Evolutionary conservation across 352 stramenopile species (phyloP), one percentile per base, ranked within the genome.

Genomic region (Saprolegnia diclina): DNA sequence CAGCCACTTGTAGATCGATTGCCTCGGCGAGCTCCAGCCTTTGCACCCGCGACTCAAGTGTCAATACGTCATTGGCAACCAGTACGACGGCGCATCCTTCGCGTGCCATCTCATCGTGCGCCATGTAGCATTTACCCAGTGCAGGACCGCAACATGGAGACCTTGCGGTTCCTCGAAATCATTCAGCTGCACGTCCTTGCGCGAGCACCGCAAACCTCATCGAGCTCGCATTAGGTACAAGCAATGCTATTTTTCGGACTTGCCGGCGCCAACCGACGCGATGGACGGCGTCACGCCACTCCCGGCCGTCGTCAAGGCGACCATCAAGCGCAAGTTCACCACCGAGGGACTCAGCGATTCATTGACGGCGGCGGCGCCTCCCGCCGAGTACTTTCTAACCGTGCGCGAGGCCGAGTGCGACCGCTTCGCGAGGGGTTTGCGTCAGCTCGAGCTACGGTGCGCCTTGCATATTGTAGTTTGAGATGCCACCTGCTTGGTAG

Each of bases 111-210:
- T 18, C 35, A 14, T 59, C 35, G n/a, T 21, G 0, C 26, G 9
- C 35, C 18, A 22, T 40, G 45, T 61, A 69, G 63, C 50, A 63
- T 69, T 50, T 42, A 54, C 26, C 19, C 24, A 5, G 63, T 69
- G 11, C n/a, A 62, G 18, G 48, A 69, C 37, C 45, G 45, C n/a
- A 69, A 69, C 63, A 69, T 69, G 63, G 63, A 69, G n/a, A 69
- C 63, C 11, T 29, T 69, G 21, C 63, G 63, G 21, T 62, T 69
- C 48, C 63, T 69, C n/a, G 63, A 69, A 61, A 29, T 69, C 22
- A 52, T 69, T 22, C 45, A 69, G 21, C 29, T 69, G 63, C 61
- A 69, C 44, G 42, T 19, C 1, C 14, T 35, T 21, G 18, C 21
- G 7, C 44, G n/a, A 16, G 21, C 48, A 4, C 11, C 53, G 16